Conservation (phyloP, 2,329 filamentous ascomycete genomes). For the Nemania serpens region DNA sequence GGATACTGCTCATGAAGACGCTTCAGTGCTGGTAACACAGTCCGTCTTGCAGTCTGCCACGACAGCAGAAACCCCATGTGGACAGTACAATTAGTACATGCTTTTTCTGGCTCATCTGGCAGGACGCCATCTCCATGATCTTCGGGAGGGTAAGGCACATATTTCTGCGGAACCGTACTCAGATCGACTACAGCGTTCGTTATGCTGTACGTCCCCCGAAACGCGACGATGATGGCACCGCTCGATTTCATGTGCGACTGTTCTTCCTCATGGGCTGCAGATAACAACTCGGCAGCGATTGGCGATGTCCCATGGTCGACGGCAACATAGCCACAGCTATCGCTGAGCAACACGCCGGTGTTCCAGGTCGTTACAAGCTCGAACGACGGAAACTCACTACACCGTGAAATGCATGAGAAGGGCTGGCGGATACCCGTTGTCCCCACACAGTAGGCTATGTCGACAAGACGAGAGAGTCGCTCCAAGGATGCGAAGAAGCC, state of each 20-base stretch:
- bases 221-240: constrained; percentile 76
- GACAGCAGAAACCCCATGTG: constrained; percentile 88
- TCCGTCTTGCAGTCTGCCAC: constrained; percentile 75
- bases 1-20: constrained; percentile 65
- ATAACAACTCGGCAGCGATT: neutral
- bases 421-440: constrained; percentile 79
- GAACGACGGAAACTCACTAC: constrained; percentile 79
- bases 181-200: constrained; percentile 90
- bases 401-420: constrained; percentile 84
- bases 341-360: constrained; percentile 82
- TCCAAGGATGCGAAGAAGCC: constrained; percentile 80
- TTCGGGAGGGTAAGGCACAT: constrained; percentile 79
- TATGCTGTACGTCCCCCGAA: constrained; percentile 92
- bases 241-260: constrained; percentile 21
- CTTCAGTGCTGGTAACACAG: constrained; percentile 70
- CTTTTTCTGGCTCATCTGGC: constrained; percentile 49
- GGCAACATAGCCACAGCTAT: constrained; percentile 92
- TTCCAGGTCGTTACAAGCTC: constrained; percentile 87
- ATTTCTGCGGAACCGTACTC: constrained; percentile 86
- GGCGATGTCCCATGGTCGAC: constrained; percentile 68
- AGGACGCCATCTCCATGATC: constrained; percentile 46
- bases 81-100: constrained; percentile 86
- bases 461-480: constrained; percentile 86
- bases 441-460: constrained; percentile 93
- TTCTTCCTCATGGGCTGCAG: constrained; percentile 6